These are phyloP conservation scores for Tetragonia tetragonoides DNA, from an alignment of 148 eudicot species.

Conservation along the genomic window DNA sequence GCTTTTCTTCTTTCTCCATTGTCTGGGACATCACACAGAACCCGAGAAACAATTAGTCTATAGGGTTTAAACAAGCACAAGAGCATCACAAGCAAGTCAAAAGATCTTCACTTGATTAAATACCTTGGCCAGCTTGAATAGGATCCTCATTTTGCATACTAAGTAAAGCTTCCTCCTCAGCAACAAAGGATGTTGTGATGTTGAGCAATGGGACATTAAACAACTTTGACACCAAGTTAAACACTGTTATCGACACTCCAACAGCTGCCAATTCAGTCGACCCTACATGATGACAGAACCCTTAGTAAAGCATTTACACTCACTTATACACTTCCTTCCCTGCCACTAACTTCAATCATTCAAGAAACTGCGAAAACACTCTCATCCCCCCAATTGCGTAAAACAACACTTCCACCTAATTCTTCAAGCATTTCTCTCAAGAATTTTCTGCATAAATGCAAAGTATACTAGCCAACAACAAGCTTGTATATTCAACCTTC, in stretches of 20 bases:
- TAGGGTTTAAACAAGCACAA: background rate
- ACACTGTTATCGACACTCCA: conserved; percentile 84
- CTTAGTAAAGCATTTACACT: background rate
- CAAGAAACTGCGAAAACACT: background rate
- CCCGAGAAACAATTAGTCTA: background rate
- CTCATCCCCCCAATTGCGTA: background rate
- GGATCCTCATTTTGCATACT: conserved; percentile 28
- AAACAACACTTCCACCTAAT: background rate
- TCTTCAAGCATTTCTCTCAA: background rate
- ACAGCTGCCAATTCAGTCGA: conserved; percentile 92
- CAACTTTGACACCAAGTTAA: conserved; percentile 84
- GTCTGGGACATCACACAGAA: background rate
- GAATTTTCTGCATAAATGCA: background rate
- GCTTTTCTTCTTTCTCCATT: conserved; percentile 36
- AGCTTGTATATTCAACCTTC: background rate
- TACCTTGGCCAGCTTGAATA: conserved; percentile 44
- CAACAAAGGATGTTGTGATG: conserved; percentile 89
- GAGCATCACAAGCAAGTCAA: background rate
- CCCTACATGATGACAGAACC: conserved; percentile 40
- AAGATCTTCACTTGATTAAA: conserved; percentile 20
- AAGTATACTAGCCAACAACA: background rate
- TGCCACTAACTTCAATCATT: background rate
- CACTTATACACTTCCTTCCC: background rate
- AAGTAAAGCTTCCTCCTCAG: conserved; percentile 80
- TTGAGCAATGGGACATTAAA: conserved; percentile 94